Percentiles rank a stretch among this genome's conserved stretches.
phyloP scores from a whole-genome alignment of 2,329 filamentous ascomycete genomes.

The Proliferodiscus dingleyae region DNA sequence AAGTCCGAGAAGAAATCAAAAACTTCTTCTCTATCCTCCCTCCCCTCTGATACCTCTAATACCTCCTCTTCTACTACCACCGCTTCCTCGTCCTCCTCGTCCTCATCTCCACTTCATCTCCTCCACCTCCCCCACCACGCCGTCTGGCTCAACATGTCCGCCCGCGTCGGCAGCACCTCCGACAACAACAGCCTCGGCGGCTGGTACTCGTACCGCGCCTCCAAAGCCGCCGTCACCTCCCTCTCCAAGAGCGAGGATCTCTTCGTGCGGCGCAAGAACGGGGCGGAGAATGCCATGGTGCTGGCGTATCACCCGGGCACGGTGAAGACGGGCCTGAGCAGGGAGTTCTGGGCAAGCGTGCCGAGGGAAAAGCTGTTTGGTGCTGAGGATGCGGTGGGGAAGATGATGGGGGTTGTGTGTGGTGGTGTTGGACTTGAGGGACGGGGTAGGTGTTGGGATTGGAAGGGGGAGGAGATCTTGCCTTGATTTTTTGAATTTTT shows the following conservation, averaged over 20 bases:
- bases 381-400: constrained; percentile 60
- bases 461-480: constrained; percentile 58
- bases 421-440: constrained; percentile 41
- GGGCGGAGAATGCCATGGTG: constrained; percentile 59
- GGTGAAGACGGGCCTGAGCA: constrained; percentile 68
- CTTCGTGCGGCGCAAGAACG: constrained; percentile 52
- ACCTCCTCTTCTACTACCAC: no score
- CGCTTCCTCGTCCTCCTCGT: no score
- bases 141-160: constrained; percentile 70
- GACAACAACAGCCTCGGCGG: constrained; percentile 72
- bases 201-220: constrained; percentile 77
- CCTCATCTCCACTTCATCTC: no score
- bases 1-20: constrained; percentile 48
- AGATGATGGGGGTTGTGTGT: constrained; percentile 58
- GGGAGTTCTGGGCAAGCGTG: constrained; percentile 65
- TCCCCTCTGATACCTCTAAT: no score
- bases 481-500: no score
- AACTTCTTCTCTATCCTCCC: constrained; percentile 28
- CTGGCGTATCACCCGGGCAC: constrained; percentile 76
- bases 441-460: constrained; percentile 65
- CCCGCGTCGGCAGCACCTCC: constrained; percentile 67
- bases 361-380: constrained; percentile 59
- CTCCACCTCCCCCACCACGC: constrained; percentile 43
- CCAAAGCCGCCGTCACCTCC: constrained; percentile 70
- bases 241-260: constrained; percentile 68